phyloP scores from a whole-genome alignment of 176 grass and related monocot species.

The Avena insularis region DNA sequence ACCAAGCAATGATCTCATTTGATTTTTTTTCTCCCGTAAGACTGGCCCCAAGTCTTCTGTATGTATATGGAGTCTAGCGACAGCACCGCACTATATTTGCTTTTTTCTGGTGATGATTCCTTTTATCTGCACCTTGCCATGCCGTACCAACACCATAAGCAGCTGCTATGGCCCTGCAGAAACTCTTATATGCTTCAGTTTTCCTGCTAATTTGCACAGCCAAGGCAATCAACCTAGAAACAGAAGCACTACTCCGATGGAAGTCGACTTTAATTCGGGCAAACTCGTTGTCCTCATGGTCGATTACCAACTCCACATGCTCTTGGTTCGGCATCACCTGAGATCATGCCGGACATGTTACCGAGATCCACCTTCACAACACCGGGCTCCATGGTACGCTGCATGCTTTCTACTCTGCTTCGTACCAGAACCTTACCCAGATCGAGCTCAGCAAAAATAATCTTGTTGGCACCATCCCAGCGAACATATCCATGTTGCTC shows the following conservation, averaged over 20 bases:
- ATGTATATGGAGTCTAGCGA: no score
- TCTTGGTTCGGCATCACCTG: constrained; percentile 61
- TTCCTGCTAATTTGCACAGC: background rate
- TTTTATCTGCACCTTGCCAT: no score
- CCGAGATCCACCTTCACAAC: constrained; percentile 14
- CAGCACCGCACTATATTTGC: no score
- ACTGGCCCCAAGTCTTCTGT: no score
- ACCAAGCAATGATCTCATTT: no score
- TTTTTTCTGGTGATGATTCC: no score
- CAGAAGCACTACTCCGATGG: constrained; percentile 56
- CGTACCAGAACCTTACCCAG: constrained; percentile 10
- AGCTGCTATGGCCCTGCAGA: background rate
- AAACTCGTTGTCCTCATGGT: constrained; percentile 41
- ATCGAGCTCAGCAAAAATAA: constrained; percentile 46
- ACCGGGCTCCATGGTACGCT: constrained; percentile 43
- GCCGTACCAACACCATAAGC: no score
- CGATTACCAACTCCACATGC: constrained; percentile 48
- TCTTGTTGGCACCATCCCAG: constrained; percentile 42
- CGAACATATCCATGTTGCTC: constrained; percentile 28
- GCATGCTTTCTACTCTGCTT: constrained; percentile 36
- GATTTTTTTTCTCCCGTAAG: no score
- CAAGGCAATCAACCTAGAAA: background rate
- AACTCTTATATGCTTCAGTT: background rate
- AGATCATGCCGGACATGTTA: constrained; percentile 27
- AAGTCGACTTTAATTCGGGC: constrained; percentile 41